phyloP scores from a whole-genome alignment of 148 eudicot genomes.

The Salicornia ramosissima region DNA sequence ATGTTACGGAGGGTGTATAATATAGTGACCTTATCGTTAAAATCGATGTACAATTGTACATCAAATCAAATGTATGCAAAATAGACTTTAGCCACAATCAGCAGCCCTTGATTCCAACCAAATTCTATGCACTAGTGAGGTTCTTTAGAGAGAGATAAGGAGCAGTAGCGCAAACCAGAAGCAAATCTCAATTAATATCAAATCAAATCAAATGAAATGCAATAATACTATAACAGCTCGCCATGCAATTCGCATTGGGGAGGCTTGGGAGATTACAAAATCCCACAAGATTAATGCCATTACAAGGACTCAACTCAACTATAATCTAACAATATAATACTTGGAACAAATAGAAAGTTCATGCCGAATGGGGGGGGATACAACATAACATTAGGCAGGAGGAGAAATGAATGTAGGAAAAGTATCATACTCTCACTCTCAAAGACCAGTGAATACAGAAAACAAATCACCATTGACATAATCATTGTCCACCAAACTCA shows the following conservation, averaged over 20 bases:
- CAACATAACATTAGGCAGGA: neutral
- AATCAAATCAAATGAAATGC: conserved; percentile 10
- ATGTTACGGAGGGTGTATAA: too few species aligned
- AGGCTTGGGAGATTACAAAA: conserved; percentile 21
- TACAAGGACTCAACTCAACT: conserved; percentile 11
- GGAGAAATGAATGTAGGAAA: neutral
- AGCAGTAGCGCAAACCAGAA: conserved; percentile 9
- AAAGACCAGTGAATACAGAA: conserved; percentile 30
- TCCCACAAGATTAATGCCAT: conserved; percentile 22
- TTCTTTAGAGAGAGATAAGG: too few species aligned
- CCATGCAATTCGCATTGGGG: conserved; percentile 36
- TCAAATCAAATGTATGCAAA: too few species aligned
- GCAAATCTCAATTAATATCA: neutral
- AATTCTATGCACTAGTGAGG: too few species aligned
- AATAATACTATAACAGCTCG: conserved; percentile 10
- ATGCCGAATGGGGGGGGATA: neutral
- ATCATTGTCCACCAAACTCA: conserved; percentile 43
- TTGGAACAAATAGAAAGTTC: neutral
- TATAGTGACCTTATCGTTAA: too few species aligned
- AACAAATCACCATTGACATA: conserved; percentile 33
- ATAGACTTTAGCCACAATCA: too few species aligned
- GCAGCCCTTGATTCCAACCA: too few species aligned
- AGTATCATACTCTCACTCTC: conserved; percentile 4
- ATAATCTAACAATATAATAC: neutral
- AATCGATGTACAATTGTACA: too few species aligned